phyloP scores from a whole-genome alignment of 495 filamentous ascomycete genomes.

The Friedmanniomyces endolithicus region DNA sequence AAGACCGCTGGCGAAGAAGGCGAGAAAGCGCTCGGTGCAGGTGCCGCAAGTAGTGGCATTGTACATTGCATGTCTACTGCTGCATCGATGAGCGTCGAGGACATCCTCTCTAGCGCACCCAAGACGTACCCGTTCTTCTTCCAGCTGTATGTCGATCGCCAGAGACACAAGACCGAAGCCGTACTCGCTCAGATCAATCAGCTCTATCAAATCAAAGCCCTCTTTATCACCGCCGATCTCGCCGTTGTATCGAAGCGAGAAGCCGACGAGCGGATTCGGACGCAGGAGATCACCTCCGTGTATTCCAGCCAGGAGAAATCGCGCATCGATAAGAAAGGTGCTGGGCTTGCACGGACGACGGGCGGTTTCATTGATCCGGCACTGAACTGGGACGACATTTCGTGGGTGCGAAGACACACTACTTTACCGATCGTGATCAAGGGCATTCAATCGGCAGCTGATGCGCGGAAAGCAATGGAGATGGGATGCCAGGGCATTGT shows the following conservation, averaged over 20 bases:
- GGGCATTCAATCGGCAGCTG: conserved; percentile 50
- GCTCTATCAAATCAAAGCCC: conserved; percentile 23
- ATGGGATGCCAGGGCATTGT: conserved; percentile 48
- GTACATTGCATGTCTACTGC: conserved; percentile 46
- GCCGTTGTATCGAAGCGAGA: conserved; percentile 29
- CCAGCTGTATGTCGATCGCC: conserved; percentile 71
- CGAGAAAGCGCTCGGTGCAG: conserved; percentile 53
- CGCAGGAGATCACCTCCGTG: conserved; percentile 43
- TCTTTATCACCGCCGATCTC: conserved; percentile 31
- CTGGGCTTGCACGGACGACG: conserved; percentile 59
- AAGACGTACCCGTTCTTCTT: conserved; percentile 46
- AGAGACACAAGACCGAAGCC: conserved; percentile 46
- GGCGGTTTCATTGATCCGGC: conserved; percentile 51
- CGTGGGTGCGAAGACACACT: conserved; percentile 38
- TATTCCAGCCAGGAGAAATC: conserved; percentile 45
- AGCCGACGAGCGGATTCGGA: conserved; percentile 26
- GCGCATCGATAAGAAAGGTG: conserved; percentile 55
- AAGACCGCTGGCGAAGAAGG: conserved; percentile 58
- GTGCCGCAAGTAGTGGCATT: conserved; percentile 16
- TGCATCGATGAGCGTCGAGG: conserved; percentile 52
- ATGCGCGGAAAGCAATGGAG: conserved; percentile 45
- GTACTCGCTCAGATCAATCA: conserved; percentile 34
- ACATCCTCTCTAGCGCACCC: conserved; percentile 34
- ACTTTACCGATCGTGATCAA: conserved; percentile 48
- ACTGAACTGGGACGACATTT: conserved; percentile 29